These are phyloP conservation scores for Lepraria neglecta DNA, from an alignment of 495 filamentous ascomycete species.

Conservation along the genomic window DNA sequence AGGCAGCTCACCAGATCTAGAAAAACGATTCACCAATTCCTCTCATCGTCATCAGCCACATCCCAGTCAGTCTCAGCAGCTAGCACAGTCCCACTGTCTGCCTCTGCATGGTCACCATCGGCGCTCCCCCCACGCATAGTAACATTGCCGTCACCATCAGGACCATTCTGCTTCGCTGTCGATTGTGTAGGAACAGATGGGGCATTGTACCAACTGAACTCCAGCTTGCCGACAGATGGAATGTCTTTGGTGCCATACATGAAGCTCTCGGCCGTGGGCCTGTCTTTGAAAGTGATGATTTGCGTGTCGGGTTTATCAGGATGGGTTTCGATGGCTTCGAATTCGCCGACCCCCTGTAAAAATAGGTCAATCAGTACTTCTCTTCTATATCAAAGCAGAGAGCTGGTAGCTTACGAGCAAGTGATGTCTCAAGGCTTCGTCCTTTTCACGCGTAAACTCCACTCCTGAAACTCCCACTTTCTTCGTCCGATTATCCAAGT, in stretches of 20 bases:
- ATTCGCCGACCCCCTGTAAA: conserved; percentile 71
- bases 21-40: conserved; percentile 1
- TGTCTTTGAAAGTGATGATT: conserved; percentile 78
- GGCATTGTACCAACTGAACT: conserved; percentile 62
- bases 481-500: conserved; percentile 82
- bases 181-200: conserved; percentile 12
- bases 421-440: conserved; percentile 79
- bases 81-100: conserved; percentile 30
- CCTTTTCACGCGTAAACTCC: conserved; percentile 61
- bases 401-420: conserved; percentile 61
- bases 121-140: conserved; percentile 33
- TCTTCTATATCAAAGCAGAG: background rate
- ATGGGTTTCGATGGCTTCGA: conserved; percentile 65
- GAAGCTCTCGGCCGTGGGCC: conserved; percentile 82
- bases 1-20: background rate
- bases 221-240: conserved; percentile 67
- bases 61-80: conserved; percentile 50
- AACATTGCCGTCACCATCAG: conserved; percentile 33
- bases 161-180: background rate
- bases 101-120: conserved; percentile 23
- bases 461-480: conserved; percentile 65
- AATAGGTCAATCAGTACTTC: conserved; percentile 12
- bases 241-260: conserved; percentile 63
- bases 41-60: conserved; percentile 19
- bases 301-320: conserved; percentile 50